These are phyloP conservation scores for Basidioascus undulatus DNA, from an alignment of 768 basidiomycete genomes.

Conservation along the genomic window DNA sequence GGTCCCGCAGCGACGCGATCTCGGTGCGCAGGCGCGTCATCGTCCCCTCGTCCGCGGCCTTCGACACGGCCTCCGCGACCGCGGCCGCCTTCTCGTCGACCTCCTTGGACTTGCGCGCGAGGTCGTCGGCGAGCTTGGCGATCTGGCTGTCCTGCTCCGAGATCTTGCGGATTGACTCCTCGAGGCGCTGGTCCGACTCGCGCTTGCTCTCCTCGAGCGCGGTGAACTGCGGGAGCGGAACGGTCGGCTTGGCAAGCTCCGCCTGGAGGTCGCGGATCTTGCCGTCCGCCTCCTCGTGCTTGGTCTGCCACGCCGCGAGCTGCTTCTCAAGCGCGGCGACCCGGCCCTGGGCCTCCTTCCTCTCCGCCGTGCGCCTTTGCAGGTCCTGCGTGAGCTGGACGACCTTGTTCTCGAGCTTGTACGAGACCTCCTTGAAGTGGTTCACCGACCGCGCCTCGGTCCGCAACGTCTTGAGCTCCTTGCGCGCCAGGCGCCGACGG, in stretches of 20 bases:
- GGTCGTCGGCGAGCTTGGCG: slow-evolving; percentile 51
- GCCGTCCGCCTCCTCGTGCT: slow-evolving; percentile 64
- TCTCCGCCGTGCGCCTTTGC: slow-evolving; percentile 72
- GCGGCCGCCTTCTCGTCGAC: slow-evolving; percentile 53
- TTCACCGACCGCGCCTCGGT: slow-evolving; percentile 88
- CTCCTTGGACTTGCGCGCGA: slow-evolving; percentile 43
- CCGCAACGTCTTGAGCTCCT: slow-evolving; percentile 56
- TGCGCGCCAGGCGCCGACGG: slow-evolving; percentile 64
- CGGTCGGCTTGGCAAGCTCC: slow-evolving; percentile 43
- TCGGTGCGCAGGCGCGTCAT: slow-evolving; percentile 77
- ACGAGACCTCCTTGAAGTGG: slow-evolving; percentile 97
- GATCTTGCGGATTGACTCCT: slow-evolving; percentile 47
- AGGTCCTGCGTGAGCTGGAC: slow-evolving; percentile 89
- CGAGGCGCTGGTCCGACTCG: slow-evolving; percentile 52
- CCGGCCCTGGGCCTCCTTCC: slow-evolving; percentile 57
- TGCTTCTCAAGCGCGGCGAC: slow-evolving; percentile 61
- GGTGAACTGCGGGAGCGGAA: slow-evolving; percentile 44
- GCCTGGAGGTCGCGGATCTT: slow-evolving; percentile 46
- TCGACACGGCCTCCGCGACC: slow-evolving; percentile 9
- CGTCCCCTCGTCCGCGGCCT: slow-evolving; percentile 54
- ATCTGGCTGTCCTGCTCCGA: slow-evolving; percentile 63
- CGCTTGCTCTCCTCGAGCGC: slow-evolving; percentile 50
- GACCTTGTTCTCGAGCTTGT: slow-evolving; percentile 93
- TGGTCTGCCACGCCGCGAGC: slow-evolving; percentile 56
- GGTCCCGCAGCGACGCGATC: slow-evolving; percentile 75